Evolutionary conservation across 306 rosid genomes (phyloP).

Genomic region (Canavalia ensiformis): DNA sequence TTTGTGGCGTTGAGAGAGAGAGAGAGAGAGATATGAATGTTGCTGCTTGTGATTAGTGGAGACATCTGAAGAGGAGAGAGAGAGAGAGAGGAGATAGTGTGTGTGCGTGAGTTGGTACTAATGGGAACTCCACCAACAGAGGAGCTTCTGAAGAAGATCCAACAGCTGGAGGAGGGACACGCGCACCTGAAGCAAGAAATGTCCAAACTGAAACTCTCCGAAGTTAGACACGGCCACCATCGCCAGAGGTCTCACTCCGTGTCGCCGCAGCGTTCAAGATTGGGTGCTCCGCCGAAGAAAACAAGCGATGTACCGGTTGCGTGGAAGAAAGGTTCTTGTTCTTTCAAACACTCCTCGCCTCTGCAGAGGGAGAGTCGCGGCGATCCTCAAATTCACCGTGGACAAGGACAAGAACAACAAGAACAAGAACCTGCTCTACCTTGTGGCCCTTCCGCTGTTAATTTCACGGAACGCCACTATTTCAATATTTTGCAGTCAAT

Average conservation of each 20-base stretch:
- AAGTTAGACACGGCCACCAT: constrained; percentile 60
- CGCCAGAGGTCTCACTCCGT: constrained; percentile 93
- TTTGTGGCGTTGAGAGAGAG: constrained; percentile 11
- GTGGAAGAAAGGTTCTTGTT: constrained; percentile 68
- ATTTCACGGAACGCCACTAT: constrained; percentile 76
- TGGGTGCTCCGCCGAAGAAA: constrained; percentile 55
- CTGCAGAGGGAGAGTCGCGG: constrained; percentile 85
- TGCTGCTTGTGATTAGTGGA: constrained; percentile 9
- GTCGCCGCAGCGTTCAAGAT: constrained; percentile 87
- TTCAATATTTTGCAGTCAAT: constrained; percentile 92
- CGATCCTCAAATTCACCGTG: constrained; percentile 52
- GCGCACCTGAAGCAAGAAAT: constrained; percentile 85
- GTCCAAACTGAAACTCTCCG: constrained; percentile 70
- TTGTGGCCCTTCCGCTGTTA: constrained; percentile 71
- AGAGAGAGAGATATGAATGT: constrained; percentile 39
- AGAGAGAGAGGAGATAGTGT: neutral
- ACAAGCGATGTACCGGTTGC: constrained; percentile 50
- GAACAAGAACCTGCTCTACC: constrained; percentile 15
- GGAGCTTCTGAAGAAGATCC: constrained; percentile 87
- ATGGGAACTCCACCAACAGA: constrained; percentile 80
- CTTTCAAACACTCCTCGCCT: constrained; percentile 89
- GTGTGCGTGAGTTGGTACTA: constrained; percentile 7
- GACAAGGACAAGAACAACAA: constrained; percentile 3
- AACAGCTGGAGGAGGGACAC: constrained; percentile 87
- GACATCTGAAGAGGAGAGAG: constrained; percentile 30